Evolutionary conservation across 2,329 filamentous ascomycete species (phyloP), one percentile per base, ranked within the genome.

Genomic region (Fusarium austroafricanum): DNA sequence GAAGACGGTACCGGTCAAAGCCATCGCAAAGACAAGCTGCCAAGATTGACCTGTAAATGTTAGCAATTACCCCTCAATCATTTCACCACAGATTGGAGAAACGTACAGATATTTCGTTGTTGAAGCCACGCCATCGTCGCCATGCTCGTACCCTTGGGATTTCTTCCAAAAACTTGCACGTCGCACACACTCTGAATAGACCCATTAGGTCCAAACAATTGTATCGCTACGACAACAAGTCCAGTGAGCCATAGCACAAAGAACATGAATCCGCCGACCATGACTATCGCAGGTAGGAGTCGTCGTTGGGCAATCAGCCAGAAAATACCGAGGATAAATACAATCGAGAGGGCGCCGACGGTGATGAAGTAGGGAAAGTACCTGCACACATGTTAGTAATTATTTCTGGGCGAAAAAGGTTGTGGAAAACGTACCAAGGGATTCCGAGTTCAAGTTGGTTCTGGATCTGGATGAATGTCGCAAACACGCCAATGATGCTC

Each of bases 231-330:
- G 42, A 90, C 86, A 45, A 91, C 83, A 10, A 91, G 79, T 0
- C 89, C 89, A 35, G 90, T 87, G 37, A 90, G 79, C 88, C 88
- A 91, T n/a, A 91, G 79, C 3, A 91, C 82, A 62, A 91, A 90
- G 56, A 91, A 81, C 68, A 90, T 84, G 73, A 91, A 90, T 44
- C 84, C 84, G 59, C 88, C 88, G 20, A 91, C 84, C 80, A 89
- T 86, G 74, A 89, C 86, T 71, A 89, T 87, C 45, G 84, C 83
- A 0, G 87, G 87, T 0, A 91, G 80, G 3, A 91, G 81, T 10
- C 88, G 86, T 3, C 87, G 84, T 61, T 87, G 82, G 55, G 83
- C 83, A 68, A 90, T 90, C 28, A 91, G 82, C 77, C 81, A 87
- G 42, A 94, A 83, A 8, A 92, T 83, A 4, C 89, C 77, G 59